Percentiles rank a stretch among this genome's conserved stretches.
Conservation (phyloP, 73 alveolate genomes). For the Uronychia binucleata region DNA sequence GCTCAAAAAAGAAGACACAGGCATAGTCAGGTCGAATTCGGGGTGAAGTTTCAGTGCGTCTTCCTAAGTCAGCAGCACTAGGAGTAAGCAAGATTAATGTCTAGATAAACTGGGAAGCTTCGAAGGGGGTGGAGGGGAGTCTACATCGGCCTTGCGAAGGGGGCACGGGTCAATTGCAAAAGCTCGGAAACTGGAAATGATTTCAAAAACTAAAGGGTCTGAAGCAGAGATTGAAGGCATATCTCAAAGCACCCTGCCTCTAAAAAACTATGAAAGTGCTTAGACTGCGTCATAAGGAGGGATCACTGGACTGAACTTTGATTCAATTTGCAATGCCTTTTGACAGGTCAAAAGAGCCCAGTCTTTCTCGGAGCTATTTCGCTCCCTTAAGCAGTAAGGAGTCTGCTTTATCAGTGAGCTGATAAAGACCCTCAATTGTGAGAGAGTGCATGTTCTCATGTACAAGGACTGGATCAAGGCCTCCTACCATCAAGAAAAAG, state of each 20-base stretch:
- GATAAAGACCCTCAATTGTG: neutral
- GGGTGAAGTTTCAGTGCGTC: neutral
- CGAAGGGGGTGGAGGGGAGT: neutral
- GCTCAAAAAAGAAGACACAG: neutral
- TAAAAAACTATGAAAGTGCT: no score
- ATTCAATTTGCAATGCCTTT: neutral
- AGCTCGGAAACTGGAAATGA: neutral
- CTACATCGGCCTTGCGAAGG: no score
- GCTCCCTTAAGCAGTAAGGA: neutral
- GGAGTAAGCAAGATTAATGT: neutral
- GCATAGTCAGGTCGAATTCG: neutral
- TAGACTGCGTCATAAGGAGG: no score
- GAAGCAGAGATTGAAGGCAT: no score
- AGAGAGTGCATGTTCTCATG: neutral
- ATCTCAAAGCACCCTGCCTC: no score
- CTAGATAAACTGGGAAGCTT: neutral
- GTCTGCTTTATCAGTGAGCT: neutral
- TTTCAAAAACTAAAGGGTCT: neutral
- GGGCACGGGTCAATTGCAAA: neutral
- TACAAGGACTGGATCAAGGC: neutral
- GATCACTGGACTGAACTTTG: neutral
- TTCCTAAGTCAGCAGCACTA: neutral
- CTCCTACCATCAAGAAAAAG: neutral
- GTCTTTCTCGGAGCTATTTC: neutral
- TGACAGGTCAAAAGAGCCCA: neutral